Evolutionary conservation across 805 yeast genomes (phyloP).

Genomic region (Candida coquimbonensis): DNA sequence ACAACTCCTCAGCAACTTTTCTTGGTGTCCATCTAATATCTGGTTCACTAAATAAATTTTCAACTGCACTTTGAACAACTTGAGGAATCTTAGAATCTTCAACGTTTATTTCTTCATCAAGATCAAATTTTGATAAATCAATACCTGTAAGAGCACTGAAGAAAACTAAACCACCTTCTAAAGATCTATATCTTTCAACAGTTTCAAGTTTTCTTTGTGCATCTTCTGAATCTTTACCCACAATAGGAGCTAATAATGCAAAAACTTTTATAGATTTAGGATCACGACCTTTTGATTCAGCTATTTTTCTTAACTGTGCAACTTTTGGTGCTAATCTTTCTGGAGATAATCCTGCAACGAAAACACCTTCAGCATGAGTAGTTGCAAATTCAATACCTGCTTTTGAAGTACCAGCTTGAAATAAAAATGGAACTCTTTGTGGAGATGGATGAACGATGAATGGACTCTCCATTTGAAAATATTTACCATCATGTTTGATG

Average conservation of each 20-base stretch:
- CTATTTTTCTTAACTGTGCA: conserved; percentile 27
- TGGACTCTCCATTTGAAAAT: conserved; percentile 34
- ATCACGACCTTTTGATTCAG: conserved; percentile 28
- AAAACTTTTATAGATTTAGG: conserved; percentile 32
- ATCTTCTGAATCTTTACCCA: conserved; percentile 34
- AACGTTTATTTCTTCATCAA: conserved; percentile 10
- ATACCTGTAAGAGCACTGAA: conserved; percentile 42
- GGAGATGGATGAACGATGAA: conserved; percentile 31
- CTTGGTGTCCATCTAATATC: conserved; percentile 19
- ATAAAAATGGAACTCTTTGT: conserved; percentile 36
- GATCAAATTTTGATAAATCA: conserved; percentile 30
- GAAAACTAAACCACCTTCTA: conserved; percentile 37
- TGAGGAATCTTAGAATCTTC: conserved; percentile 15
- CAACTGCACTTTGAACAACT: conserved; percentile 28
- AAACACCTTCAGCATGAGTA: conserved; percentile 35
- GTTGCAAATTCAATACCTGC: conserved; percentile 37
- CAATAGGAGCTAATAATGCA: conserved; percentile 29
- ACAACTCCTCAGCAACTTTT: conserved; percentile 25
- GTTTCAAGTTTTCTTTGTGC: conserved; percentile 31
- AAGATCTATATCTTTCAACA: conserved; percentile 27
- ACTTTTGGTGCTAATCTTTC: conserved; percentile 25
- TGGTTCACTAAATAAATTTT: conserved; percentile 21
- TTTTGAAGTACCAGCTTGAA: conserved; percentile 38
- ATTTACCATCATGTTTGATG: conserved; percentile 33
- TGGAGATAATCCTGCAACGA: conserved; percentile 31